Conservation (phyloP, 2,329 filamentous ascomycete genomes). For the Fusarium compactum region DNA sequence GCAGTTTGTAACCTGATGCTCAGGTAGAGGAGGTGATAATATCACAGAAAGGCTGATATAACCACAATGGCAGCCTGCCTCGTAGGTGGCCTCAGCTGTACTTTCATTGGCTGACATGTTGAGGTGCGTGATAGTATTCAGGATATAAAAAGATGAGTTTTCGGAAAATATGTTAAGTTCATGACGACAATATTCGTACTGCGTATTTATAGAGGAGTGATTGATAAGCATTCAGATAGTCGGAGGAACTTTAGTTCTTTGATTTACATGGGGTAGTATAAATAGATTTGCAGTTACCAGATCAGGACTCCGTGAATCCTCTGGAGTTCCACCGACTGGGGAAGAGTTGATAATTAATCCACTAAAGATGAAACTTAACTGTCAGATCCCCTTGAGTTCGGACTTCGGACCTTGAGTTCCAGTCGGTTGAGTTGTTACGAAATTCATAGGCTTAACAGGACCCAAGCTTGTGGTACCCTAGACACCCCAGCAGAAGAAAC, state of each 20-base stretch:
- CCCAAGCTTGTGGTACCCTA: neutral
- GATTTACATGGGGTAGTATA: neutral
- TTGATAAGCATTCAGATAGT: neutral
- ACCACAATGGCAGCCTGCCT: conserved; percentile 66
- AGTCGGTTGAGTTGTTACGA: neutral
- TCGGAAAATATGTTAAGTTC: neutral
- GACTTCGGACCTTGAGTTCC: neutral
- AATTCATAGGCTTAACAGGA: neutral
- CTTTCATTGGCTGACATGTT: conserved; percentile 31
- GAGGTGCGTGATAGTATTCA: neutral
- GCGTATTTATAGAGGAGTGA: neutral
- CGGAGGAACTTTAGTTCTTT: conserved; percentile 3
- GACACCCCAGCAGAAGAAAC: neutral
- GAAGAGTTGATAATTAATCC: neutral
- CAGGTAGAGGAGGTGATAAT: conserved; percentile 61
- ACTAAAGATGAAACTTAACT: neutral
- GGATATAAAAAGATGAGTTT: neutral
- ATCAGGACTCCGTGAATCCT: conserved; percentile 22
- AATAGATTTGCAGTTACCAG: conserved; percentile 24
- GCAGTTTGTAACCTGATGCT: conserved; percentile 61
- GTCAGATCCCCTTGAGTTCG: neutral
- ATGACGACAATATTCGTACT: neutral
- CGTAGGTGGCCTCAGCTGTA: conserved; percentile 56
- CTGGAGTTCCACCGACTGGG: neutral
- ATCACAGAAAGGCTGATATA: conserved; percentile 61